Conservation (phyloP, 2,329 filamentous ascomycete genomes). For the Fusarium chaquense region DNA sequence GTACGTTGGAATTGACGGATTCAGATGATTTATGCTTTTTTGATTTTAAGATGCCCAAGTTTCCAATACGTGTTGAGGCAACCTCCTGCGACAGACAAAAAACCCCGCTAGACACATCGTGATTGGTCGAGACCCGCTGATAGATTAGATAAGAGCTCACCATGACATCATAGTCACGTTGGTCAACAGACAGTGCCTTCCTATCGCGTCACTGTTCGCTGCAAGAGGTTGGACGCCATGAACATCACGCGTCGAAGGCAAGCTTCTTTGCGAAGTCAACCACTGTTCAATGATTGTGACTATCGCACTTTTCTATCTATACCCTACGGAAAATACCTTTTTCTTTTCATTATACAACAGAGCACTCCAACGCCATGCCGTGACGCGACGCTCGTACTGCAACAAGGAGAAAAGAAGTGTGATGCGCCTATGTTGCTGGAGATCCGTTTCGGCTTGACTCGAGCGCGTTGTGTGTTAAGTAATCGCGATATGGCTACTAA, state of each 20-base stretch:
- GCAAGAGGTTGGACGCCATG: neutral
- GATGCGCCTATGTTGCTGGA: neutral
- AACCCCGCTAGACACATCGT: neutral
- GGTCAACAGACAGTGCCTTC: too few species aligned
- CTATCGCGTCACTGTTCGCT: neutral
- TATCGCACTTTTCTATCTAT: neutral
- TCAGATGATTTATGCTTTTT: neutral
- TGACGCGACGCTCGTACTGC: neutral
- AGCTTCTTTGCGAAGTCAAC: neutral
- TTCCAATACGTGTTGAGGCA: neutral
- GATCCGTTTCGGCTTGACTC: neutral
- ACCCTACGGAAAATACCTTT: neutral
- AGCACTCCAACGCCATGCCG: neutral
- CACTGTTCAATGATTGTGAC: neutral
- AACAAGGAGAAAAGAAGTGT: neutral
- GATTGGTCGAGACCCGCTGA: neutral
- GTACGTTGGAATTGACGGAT: too few species aligned
- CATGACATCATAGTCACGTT: neutral
- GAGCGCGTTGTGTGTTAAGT: neutral
- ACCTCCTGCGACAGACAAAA: too few species aligned
- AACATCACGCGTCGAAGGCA: neutral
- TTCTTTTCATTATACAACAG: fast-evolving
- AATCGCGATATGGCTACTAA: neutral
- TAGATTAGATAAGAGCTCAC: neutral
- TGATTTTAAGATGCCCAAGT: too few species aligned